phyloP scores from a whole-genome alignment of 2,329 filamentous ascomycete genomes.

The Colletotrichum agaves region DNA sequence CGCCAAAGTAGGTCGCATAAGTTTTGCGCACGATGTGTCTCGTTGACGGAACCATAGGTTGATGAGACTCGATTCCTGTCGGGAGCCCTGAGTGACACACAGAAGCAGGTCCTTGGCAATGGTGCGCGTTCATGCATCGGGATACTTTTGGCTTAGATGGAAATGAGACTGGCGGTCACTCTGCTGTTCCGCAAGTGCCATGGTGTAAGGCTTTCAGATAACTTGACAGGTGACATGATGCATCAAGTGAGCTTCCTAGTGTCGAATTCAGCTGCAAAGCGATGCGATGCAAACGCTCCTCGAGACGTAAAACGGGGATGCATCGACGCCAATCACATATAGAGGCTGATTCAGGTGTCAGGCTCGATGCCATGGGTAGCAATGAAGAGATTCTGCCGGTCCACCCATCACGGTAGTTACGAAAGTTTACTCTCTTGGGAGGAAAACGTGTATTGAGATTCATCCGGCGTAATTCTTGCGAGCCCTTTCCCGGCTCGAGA shows the following conservation, averaged over 20 bases:
- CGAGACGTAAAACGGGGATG: neutral
- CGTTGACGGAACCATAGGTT: neutral
- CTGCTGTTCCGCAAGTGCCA: conserved; percentile 63
- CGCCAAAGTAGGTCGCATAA: conserved; percentile 41
- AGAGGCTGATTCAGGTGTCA: too few relatives aligned
- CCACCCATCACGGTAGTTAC: too few relatives aligned
- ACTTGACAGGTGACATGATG: conserved; percentile 52
- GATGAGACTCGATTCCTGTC: conserved; percentile 10
- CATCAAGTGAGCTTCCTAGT: conserved; percentile 47
- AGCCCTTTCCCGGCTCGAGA: neutral
- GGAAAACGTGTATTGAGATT: too few relatives aligned
- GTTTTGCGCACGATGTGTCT: neutral
- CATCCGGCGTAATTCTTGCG: too few relatives aligned
- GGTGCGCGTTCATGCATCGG: conserved; percentile 63
- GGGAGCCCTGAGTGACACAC: conserved; percentile 41
- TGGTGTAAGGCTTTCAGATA: conserved; percentile 44
- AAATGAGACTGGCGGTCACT: conserved; percentile 62
- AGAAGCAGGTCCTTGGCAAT: conserved; percentile 63
- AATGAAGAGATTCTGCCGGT: too few relatives aligned
- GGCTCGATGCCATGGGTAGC: too few relatives aligned
- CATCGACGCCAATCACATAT: too few relatives aligned
- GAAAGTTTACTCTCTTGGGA: too few relatives aligned
- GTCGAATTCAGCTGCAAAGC: conserved; percentile 43
- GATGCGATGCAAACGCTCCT: conserved; percentile 42
- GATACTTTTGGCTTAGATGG: conserved; percentile 65